A percentile compares a stretch with the other conserved stretches of the same genome.
Evolutionary conservation across 2,329 filamentous ascomycete genomes (phyloP).

Genomic region (Plenodomus biglobosus): DNA sequence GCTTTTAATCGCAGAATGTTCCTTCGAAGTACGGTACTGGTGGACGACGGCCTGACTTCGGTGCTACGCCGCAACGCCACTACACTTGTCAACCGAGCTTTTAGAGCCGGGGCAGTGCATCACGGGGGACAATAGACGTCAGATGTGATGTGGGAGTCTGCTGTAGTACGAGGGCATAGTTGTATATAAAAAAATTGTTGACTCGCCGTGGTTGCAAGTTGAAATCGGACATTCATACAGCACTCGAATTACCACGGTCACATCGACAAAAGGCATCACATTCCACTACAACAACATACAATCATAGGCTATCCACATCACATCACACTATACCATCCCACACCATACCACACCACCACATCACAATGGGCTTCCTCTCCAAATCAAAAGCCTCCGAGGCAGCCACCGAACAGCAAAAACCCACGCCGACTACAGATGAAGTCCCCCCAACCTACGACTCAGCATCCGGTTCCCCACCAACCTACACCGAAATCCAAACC

Average conservation of each 20-base stretch:
- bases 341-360: background rate
- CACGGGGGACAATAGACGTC: background rate
- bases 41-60: background rate
- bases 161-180: no score
- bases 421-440: background rate
- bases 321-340: no score
- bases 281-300: no score
- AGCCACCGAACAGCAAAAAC: background rate
- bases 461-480: background rate
- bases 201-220: no score
- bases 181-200: no score
- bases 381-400: background rate
- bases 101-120: background rate
- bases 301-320: no score
- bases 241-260: no score
- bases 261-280: no score
- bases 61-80: background rate
- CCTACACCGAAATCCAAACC: no score
- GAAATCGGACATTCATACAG: no score
- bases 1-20: background rate
- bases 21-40: background rate
- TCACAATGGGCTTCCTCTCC: background rate
- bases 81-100: background rate
- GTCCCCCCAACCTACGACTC: constrained; percentile 8
- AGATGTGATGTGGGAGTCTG: background rate